Evolutionary conservation across 306 rosid genomes (phyloP).

Genomic region (Carpinus viminea): DNA sequence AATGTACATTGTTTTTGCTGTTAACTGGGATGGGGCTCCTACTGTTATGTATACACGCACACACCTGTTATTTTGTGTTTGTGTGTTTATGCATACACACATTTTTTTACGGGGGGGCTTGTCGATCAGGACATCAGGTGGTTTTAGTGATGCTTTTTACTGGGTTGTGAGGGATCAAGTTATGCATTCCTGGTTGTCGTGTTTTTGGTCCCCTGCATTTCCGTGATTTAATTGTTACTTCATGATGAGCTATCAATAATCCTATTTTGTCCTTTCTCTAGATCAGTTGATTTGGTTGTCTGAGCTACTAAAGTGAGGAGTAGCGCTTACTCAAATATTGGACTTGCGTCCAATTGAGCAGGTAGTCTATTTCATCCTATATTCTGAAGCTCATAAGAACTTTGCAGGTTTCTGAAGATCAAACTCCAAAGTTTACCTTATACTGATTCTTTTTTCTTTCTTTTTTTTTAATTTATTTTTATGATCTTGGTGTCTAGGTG

Average conservation of each 20-base stretch:
- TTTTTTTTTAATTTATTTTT: no score
- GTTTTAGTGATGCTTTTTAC: not conserved
- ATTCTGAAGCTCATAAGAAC: slow-evolving; percentile 17
- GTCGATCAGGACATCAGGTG: not conserved
- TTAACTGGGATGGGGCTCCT: slow-evolving; percentile 15
- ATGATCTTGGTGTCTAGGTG: slow-evolving; percentile 31
- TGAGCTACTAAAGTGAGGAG: slow-evolving; percentile 28
- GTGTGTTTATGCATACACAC: not conserved
- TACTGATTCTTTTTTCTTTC: no score
- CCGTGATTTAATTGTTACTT: not conserved
- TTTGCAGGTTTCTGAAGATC: slow-evolving; percentile 14
- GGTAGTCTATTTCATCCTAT: slow-evolving; percentile 29
- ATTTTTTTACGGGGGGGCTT: not conserved
- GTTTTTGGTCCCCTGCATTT: not conserved
- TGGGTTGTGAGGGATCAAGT: slow-evolving; percentile 2
- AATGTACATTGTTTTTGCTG: slow-evolving; percentile 18
- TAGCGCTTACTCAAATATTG: slow-evolving; percentile 19
- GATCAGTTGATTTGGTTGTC: slow-evolving; percentile 34
- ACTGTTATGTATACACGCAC: not conserved
- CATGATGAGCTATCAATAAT: slow-evolving; percentile 5
- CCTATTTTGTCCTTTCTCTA: slow-evolving; percentile 16
- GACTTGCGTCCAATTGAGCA: slow-evolving; percentile 29
- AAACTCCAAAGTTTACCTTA: slow-evolving; percentile 3
- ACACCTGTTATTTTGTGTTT: not conserved
- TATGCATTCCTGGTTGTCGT: slow-evolving; percentile 8